Evolutionary conservation across 371 early-diverging fungal species (phyloP).

Genomic region (Entomophthora muscae): DNA sequence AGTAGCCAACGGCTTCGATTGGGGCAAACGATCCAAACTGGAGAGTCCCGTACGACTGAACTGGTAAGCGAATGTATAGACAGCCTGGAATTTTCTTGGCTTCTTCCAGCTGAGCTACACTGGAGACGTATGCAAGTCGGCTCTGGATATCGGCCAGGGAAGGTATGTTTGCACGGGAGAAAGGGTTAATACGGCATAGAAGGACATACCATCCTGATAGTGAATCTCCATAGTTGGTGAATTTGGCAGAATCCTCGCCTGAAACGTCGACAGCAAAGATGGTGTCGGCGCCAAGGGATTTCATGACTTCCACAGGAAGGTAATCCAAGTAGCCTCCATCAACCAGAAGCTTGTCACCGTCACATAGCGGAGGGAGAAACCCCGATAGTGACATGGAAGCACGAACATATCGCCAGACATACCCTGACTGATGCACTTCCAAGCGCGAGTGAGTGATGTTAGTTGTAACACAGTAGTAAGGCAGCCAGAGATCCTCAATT

Average conservation of each 20-base stretch:
- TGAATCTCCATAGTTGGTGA: slow-evolving; percentile 82
- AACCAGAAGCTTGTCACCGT: slow-evolving; percentile 88
- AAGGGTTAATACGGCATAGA: slow-evolving; percentile 67
- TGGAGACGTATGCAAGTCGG: slow-evolving; percentile 89
- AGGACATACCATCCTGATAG: slow-evolving; percentile 90
- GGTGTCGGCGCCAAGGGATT: slow-evolving; percentile 73
- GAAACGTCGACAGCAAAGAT: slow-evolving; percentile 95
- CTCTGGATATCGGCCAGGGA: slow-evolving; percentile 96
- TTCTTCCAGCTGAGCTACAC: slow-evolving; percentile 75
- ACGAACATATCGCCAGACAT: slow-evolving; percentile 93
- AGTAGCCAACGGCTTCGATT: slow-evolving; percentile 82
- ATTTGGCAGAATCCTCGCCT: slow-evolving; percentile 43
- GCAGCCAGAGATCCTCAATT: slow-evolving; percentile 97
- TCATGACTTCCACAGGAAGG: slow-evolving; percentile 84
- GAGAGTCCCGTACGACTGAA: slow-evolving; percentile 71
- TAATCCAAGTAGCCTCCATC: slow-evolving; percentile 99
- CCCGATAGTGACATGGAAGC: slow-evolving; percentile 98
- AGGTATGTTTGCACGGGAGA: slow-evolving; percentile 54
- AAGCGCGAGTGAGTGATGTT: slow-evolving; percentile 91
- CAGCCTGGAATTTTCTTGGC: slow-evolving; percentile 73
- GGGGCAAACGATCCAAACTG: slow-evolving; percentile 90
- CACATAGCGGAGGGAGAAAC: slow-evolving; percentile 87
- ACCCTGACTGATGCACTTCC: slow-evolving; percentile 82
- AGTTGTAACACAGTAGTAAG: slow-evolving; percentile 93
- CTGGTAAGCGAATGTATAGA: slow-evolving; percentile 78